These are phyloP conservation scores for Cladobotryum mycophilum DNA, from an alignment of 2,329 filamentous ascomycete genomes.

Conservation along the genomic window DNA sequence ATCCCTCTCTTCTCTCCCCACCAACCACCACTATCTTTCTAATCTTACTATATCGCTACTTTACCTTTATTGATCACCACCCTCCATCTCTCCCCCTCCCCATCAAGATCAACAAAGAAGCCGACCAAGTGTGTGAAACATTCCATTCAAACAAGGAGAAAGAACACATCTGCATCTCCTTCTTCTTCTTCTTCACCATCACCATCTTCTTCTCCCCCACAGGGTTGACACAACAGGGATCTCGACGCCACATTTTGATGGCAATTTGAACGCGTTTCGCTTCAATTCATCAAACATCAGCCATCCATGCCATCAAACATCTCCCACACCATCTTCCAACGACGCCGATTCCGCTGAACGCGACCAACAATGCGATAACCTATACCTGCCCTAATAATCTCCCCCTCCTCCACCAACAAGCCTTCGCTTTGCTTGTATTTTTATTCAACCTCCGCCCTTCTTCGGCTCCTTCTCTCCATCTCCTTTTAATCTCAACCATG, in stretches of 20 bases:
- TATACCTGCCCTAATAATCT: background rate
- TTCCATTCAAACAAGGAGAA: background rate
- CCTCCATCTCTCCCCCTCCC: background rate
- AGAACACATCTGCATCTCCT: background rate
- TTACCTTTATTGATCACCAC: background rate
- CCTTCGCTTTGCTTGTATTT: constrained; percentile 4
- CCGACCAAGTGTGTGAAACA: too few species aligned
- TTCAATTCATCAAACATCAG: background rate
- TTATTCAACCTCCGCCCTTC: background rate
- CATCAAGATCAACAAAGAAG: background rate
- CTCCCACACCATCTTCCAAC: constrained; percentile 1
- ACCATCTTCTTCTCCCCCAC: background rate
- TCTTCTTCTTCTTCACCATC: background rate
- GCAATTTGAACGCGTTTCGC: constrained; percentile 4
- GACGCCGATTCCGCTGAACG: constrained; percentile 8
- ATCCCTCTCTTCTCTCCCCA: constrained; percentile 3
- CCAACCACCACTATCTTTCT: constrained; percentile 3
- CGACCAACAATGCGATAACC: constrained; percentile 13
- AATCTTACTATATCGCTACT: background rate
- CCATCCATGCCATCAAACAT: constrained; percentile 9
- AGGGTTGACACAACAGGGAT: background rate
- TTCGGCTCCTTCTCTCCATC: background rate
- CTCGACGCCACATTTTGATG: constrained; percentile 7
- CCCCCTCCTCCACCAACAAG: constrained; percentile 3
- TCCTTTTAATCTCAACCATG: background rate